Evolutionary conservation across 2,329 filamentous ascomycete species (phyloP).

Genomic region (Onygenales sp.): DNA sequence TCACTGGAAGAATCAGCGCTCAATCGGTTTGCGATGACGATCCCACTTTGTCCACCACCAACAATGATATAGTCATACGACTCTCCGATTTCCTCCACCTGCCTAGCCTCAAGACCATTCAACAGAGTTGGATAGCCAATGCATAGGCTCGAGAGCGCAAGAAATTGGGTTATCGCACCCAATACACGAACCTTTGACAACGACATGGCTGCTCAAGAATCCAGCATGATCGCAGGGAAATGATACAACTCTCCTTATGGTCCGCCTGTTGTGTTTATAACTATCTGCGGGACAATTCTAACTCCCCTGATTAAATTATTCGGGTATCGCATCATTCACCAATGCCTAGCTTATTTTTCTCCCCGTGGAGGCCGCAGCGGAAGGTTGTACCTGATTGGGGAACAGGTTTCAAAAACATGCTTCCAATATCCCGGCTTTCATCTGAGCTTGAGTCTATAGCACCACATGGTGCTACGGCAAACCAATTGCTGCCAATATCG

Average conservation of each 20-base stretch:
- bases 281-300: too few relatives aligned
- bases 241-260: background rate
- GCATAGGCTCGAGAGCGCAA: background rate
- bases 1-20: conserved; percentile 20
- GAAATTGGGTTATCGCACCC: background rate
- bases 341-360: too few relatives aligned
- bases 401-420: too few relatives aligned
- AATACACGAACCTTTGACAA: background rate
- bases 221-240: background rate
- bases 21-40: conserved; percentile 38
- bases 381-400: too few relatives aligned
- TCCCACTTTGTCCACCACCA: conserved; percentile 44
- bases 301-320: too few relatives aligned
- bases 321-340: too few relatives aligned
- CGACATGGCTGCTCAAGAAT: background rate
- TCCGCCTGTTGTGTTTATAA: too few relatives aligned
- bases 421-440: too few relatives aligned
- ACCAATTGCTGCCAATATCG: too few relatives aligned
- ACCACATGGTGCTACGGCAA: too few relatives aligned
- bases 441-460: too few relatives aligned
- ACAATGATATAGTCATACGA: conserved; percentile 41
- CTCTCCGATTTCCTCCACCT: background rate
- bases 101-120: background rate
- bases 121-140: background rate
- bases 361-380: too few relatives aligned